Evolutionary conservation across 1,284 basidiomycete species (phyloP).

Genomic region (Athelia sp.): DNA sequence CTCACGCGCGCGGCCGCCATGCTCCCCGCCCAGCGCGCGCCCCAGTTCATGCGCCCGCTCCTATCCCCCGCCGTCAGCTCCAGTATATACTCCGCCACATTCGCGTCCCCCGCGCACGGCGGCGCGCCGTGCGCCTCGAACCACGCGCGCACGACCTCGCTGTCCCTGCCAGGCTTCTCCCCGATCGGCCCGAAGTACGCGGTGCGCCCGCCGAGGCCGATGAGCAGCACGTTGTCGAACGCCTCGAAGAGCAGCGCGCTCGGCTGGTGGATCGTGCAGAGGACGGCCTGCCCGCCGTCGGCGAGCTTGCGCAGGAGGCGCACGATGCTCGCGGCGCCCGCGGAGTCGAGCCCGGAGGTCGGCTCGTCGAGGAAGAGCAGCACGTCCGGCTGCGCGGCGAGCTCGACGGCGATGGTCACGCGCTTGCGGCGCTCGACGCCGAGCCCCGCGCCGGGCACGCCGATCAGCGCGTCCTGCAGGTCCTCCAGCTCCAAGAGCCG

Average conservation of each 20-base stretch:
- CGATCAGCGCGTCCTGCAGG: conserved; percentile 57
- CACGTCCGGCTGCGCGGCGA: conserved; percentile 49
- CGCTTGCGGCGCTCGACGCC: conserved; percentile 62
- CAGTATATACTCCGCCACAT: conserved; percentile 12
- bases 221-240: conserved; percentile 41
- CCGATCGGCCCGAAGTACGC: conserved; percentile 51
- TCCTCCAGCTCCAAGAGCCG: conserved; percentile 56
- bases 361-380: conserved; percentile 60
- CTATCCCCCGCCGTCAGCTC: conserved; percentile 7
- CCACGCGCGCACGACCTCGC: conserved; percentile 37
- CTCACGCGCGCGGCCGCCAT: not conserved
- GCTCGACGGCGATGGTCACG: conserved; percentile 60
- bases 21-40: not conserved
- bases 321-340: conserved; percentile 81
- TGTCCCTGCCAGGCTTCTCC: conserved; percentile 29
- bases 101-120: conserved; percentile 6
- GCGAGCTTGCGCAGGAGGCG: conserved; percentile 71
- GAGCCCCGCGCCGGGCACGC: conserved; percentile 38
- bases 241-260: conserved; percentile 19
- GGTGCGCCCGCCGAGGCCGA: conserved; percentile 40
- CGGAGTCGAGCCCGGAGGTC: conserved; percentile 73
- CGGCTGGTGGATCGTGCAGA: not conserved
- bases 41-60: not conserved
- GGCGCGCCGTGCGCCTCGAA: conserved; percentile 39
- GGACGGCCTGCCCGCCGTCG: conserved; percentile 12